phyloP scores from a whole-genome alignment of 2,329 filamentous ascomycete species.

The Lecanoromycetidae sp. region DNA sequence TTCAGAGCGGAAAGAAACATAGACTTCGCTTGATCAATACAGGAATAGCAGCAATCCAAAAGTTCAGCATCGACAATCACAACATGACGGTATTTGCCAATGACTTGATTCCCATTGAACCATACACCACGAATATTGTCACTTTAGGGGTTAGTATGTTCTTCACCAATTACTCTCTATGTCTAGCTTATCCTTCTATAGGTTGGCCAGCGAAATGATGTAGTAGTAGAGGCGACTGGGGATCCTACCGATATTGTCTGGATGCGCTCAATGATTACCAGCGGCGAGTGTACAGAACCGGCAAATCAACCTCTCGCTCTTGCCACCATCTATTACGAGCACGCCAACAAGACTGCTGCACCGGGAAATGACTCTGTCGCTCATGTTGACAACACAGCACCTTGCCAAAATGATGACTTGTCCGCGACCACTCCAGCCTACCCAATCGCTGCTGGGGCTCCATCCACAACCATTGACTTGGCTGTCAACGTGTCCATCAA shows the following conservation, averaged over 20 bases:
- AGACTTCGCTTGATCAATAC: constrained; percentile 35
- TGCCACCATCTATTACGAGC: constrained; percentile 20
- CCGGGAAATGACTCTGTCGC: constrained; percentile 12
- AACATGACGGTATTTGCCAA: constrained; percentile 51
- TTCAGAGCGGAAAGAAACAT: constrained; percentile 27
- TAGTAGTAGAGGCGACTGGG: constrained; percentile 35
- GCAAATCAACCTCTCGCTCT: constrained; percentile 20
- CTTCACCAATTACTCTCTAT: constrained; percentile 30
- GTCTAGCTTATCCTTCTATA: constrained; percentile 18
- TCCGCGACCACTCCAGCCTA: constrained; percentile 19
- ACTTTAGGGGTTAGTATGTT: constrained; percentile 43
- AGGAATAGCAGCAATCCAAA: constrained; percentile 24
- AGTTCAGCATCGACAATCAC: constrained; percentile 45
- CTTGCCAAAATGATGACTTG: constrained; percentile 20
- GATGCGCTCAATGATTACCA: constrained; percentile 45
- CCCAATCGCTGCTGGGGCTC: constrained; percentile 14
- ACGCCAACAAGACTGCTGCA: constrained; percentile 16
- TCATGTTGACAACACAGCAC: constrained; percentile 8
- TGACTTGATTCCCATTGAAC: constrained; percentile 51
- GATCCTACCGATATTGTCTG: constrained; percentile 40
- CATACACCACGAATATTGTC: constrained; percentile 50
- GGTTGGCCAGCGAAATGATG: constrained; percentile 32
- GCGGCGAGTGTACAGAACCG: constrained; percentile 27
- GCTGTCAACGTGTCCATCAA: constrained; percentile 19
- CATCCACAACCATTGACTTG: constrained; percentile 16